A percentile compares a stretch with the other conserved stretches of the same genome.
These are phyloP conservation scores for Huntiella bhutanensis DNA, from an alignment of 2,329 filamentous ascomycete species.

Conservation along the genomic window DNA sequence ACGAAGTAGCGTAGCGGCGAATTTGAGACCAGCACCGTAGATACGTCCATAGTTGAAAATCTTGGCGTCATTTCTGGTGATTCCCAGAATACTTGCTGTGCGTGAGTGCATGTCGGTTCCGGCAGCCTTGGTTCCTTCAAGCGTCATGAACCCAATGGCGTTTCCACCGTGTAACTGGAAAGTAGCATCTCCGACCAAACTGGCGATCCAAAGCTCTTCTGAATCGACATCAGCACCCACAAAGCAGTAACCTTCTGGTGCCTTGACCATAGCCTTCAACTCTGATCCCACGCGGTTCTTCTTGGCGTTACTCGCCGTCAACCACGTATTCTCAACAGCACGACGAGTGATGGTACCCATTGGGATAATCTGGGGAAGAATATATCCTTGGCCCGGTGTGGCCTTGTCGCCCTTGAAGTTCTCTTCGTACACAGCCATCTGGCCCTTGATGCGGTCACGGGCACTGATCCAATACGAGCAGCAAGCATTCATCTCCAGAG, in stretches of 20 bases:
- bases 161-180: constrained; percentile 94
- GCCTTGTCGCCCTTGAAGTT: constrained; percentile 23
- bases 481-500: constrained; percentile 93
- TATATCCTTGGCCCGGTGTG: constrained; percentile 42
- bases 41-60: constrained; percentile 98
- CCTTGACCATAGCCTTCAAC: constrained; percentile 88
- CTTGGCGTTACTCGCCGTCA: constrained; percentile 95
- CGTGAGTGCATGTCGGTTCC: constrained; percentile 90
- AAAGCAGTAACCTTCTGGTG: constrained; percentile 77
- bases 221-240: constrained; percentile 96
- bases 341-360: constrained; percentile 95
- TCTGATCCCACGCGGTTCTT: constrained; percentile 90
- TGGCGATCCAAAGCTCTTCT: constrained; percentile 95
- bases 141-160: constrained; percentile 95
- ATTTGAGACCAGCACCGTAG: constrained; percentile 91
- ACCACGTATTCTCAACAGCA: constrained; percentile 94
- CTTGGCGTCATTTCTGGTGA: constrained; percentile 87
- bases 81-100: constrained; percentile 79
- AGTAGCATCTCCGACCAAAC: constrained; percentile 79
- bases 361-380: constrained; percentile 85
- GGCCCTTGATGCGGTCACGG: constrained; percentile 77
- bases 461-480: constrained; percentile 99
- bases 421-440: constrained; percentile 77
- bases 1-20: constrained; percentile 71
- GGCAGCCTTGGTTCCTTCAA: constrained; percentile 85